Evolutionary conservation across 2,329 filamentous ascomycete species (phyloP).

Genomic region (Aspergillus eucalypticola): DNA sequence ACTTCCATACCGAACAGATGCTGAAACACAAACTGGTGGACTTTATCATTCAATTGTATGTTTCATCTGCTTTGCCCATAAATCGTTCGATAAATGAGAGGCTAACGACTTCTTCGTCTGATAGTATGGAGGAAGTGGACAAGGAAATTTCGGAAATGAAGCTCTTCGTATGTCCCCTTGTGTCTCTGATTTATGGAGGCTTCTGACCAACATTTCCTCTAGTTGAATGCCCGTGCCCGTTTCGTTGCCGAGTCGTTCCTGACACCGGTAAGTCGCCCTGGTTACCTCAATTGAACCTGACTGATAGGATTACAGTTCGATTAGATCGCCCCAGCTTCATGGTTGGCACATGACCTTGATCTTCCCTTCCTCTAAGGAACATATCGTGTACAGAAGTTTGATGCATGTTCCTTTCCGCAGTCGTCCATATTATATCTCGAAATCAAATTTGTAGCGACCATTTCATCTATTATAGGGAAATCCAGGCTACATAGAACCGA

Average conservation of each 20-base stretch:
- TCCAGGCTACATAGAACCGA: not conserved
- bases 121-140: conserved; percentile 91
- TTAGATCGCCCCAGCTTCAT: conserved; percentile 16
- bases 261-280: conserved; percentile 67
- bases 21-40: conserved; percentile 98
- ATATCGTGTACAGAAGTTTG: conserved; percentile 23
- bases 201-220: conserved; percentile 26
- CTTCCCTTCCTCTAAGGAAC: conserved; percentile 15
- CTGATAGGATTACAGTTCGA: conserved; percentile 31
- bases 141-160: conserved; percentile 99
- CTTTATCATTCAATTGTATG: conserved; percentile 87
- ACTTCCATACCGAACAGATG: conserved; percentile 98
- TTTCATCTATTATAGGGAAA: not conserved
- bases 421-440: conserved; percentile 10
- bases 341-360: conserved; percentile 24
- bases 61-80: not conserved
- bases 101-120: not conserved
- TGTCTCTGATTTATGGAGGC: not conserved
- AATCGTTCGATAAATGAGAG: not conserved
- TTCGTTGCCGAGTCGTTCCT: conserved; percentile 98
- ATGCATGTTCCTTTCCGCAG: conserved; percentile 18
- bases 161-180: conserved; percentile 73
- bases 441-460: conserved; percentile 9
- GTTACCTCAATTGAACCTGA: not conserved
- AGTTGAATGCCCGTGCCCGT: conserved; percentile 95